Evolutionary conservation across 495 filamentous ascomycete genomes (phyloP).

Genomic region (Aspergillus leporis): DNA sequence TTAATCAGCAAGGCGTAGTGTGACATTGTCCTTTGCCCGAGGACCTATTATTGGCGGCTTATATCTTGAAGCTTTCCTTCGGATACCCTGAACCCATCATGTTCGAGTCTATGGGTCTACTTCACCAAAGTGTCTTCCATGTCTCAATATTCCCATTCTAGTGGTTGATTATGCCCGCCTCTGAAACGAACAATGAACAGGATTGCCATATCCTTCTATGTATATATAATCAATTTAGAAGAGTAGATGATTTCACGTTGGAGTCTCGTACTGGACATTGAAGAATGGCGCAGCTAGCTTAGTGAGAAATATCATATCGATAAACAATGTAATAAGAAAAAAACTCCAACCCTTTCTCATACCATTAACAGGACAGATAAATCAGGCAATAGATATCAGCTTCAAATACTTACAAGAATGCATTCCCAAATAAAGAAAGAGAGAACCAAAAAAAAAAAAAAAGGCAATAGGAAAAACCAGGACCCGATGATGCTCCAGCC

Average conservation of each 20-base stretch:
- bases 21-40: background rate
- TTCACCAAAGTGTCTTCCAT: background rate
- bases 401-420: background rate
- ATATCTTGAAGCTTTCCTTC: background rate
- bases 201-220: background rate
- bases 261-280: background rate
- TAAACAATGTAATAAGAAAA: background rate
- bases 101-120: background rate
- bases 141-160: background rate
- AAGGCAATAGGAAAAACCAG: background rate
- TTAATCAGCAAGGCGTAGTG: background rate
- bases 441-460: background rate
- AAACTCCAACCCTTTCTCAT: conserved; percentile 4
- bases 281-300: background rate
- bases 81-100: background rate
- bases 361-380: conserved; percentile 3
- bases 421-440: background rate
- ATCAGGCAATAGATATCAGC: conserved; percentile 3
- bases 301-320: conserved; percentile 1
- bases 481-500: background rate
- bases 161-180: background rate
- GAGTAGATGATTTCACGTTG: background rate
- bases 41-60: background rate
- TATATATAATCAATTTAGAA: conserved; percentile 1
- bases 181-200: background rate